Evolutionary conservation across 2,329 filamentous ascomycete species (phyloP), one percentile per base, ranked within the genome.

Genomic region (Alternaria arbusti): DNA sequence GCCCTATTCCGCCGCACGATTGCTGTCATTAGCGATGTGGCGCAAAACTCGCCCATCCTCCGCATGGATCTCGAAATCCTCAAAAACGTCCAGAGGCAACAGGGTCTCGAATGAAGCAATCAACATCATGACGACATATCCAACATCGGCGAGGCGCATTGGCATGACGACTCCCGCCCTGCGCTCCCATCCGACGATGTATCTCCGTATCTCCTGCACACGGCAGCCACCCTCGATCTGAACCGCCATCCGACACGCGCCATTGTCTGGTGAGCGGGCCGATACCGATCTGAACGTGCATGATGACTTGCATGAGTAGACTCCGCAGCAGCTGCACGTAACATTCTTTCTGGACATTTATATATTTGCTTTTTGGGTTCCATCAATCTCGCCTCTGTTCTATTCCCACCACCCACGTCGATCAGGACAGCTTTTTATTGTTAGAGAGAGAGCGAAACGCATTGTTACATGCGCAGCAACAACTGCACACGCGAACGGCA

Each of bases 11-110:
- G 66, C 57, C 73, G 76, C 46, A 98, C 95, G 0, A 93, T 97
- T 66, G 79, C 81, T 3, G 95, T 97, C 77, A 86, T 98, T 55
- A 82, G 86, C 49, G 84, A 90, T 61, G 89, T 92, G 28, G 85
- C 88, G 30, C 87, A 90, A 8, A 90, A 91, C 23, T 92, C 92
- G 0, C 93, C 93, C 51, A 91, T 92, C 8, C 86, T 97, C 7
- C 81, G 83, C 51, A 87, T 88, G 50, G 94, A 97, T 77, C 87
- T 91, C 75, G 86, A 87, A 55, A 96, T 97, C 62, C 84, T 97
- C 13, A 80, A 83, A 45, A 82, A 85, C 54, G 69, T 78, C 43
- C 71, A 69, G 57, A 65, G 57, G 30, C 63, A 71, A 59, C 60
- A 72, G 36, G 57, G 67, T 43, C 68, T 76, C 30, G 49, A 57